Percentiles rank a stretch among this genome's conserved stretches.
phyloP scores from a whole-genome alignment of 2,329 filamentous ascomycete species.

The Aspergillus ochraceoroseus region DNA sequence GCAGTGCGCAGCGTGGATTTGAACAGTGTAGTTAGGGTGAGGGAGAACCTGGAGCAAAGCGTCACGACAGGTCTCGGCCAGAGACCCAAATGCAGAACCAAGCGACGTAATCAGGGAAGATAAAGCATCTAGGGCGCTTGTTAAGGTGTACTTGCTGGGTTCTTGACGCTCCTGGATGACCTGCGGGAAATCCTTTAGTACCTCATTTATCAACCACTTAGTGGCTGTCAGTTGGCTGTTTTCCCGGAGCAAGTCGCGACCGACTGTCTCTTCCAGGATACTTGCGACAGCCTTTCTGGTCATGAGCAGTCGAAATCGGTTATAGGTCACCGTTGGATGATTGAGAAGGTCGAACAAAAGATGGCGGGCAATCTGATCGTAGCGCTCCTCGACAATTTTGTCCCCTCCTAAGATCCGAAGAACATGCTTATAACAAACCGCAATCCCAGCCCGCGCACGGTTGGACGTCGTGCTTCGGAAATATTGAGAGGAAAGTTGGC shows the following conservation, averaged over 20 bases:
- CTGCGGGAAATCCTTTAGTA: slow-evolving; percentile 92
- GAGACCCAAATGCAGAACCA: slow-evolving; percentile 71
- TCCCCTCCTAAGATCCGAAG: slow-evolving; percentile 75
- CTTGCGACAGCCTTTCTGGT: slow-evolving; percentile 79
- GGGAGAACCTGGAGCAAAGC: slow-evolving; percentile 83
- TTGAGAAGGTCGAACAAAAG: slow-evolving; percentile 75
- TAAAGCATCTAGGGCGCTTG: slow-evolving; percentile 72
- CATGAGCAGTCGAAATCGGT: slow-evolving; percentile 80
- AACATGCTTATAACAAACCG: slow-evolving; percentile 79
- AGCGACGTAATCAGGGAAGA: slow-evolving; percentile 72
- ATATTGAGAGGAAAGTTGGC: slow-evolving; percentile 74
- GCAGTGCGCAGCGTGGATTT: slow-evolving; percentile 81
- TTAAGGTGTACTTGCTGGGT: slow-evolving; percentile 79
- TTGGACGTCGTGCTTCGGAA: slow-evolving; percentile 72
- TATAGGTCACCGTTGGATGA: slow-evolving; percentile 68
- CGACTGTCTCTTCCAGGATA: slow-evolving; percentile 77
- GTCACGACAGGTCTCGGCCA: slow-evolving; percentile 81
- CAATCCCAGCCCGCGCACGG: slow-evolving; percentile 73
- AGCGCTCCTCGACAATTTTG: slow-evolving; percentile 75
- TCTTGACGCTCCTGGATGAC: slow-evolving; percentile 80
- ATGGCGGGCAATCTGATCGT: slow-evolving; percentile 73
- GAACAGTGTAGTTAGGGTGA: slow-evolving; percentile 93
- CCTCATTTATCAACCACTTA: slow-evolving; percentile 73
- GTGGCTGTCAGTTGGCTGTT: slow-evolving; percentile 80
- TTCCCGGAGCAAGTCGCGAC: slow-evolving; percentile 76